Evolutionary conservation across 192 early-diverging fungal genomes (phyloP), one percentile per base, ranked within the genome.

Genomic region (Entrophospora sp.): DNA sequence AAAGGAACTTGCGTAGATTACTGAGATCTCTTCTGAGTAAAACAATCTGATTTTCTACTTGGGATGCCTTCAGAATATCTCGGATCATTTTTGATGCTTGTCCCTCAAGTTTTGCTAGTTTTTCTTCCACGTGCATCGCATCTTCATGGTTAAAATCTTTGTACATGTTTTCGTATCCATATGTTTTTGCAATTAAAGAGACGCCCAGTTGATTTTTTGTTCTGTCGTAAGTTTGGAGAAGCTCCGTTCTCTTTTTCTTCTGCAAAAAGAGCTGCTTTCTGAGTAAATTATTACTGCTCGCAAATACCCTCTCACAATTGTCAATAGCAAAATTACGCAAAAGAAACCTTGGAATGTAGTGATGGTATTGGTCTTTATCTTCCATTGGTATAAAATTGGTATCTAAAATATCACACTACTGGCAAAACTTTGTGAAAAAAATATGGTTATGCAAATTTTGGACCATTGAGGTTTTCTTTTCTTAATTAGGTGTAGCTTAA

Each of bases 271-370:
- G 63, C 36, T 38, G 55, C 0, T 38, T 30, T 45, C 42, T 42
- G 31, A 22, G 40, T 40, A 45, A 40, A 20, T 12, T 51, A 8
- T 36, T 2, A 40, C 43, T 20, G 42, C 30, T 18, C 52, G 44
- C 45, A 52, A 46, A 52, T 55, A 42, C 38, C 35, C 53, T 35
- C 35, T 42, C 14, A 18, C 27, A 56, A 52, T 40, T 56, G 42
- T 67, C 64, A 18, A 66, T 64, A 7, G 67, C 58, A 52, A 73
- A 73, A 8, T 37, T 66, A 34, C 49, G 60, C 45, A 73, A 37
- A 38, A 73, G 64, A 46, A 73, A 73, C 7, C 43, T 63, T 16
- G 71, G 71, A 57, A 73, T 73, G 22, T 73, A 73, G 57, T 73
- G 71, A 40, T 73, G 71, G 18, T 61, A 73, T 57, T 73, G 66